These are phyloP conservation scores for Lentinula boryana DNA, from an alignment of 768 basidiomycete genomes.

Conservation along the genomic window DNA sequence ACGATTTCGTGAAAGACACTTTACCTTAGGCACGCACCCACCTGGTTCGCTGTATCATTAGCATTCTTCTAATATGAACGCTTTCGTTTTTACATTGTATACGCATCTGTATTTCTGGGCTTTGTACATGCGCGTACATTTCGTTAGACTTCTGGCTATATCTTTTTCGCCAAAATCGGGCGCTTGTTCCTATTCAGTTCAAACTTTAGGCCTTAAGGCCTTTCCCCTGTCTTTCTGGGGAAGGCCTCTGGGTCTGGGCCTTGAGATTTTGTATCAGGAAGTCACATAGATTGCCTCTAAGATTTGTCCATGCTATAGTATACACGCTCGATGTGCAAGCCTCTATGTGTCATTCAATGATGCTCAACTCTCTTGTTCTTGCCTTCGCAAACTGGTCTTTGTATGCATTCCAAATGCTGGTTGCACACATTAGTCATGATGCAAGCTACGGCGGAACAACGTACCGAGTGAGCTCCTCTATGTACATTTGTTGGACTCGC, in stretches of 20 bases:
- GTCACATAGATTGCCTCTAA: too few species aligned
- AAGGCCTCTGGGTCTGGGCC: too few species aligned
- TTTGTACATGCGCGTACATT: not conserved
- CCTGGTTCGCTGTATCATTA: not conserved
- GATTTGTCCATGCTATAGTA: too few species aligned
- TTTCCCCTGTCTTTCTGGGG: too few species aligned
- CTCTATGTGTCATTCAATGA: conserved; percentile 50
- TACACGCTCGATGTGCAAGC: not conserved
- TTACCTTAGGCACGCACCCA: not conserved
- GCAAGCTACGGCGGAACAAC: not conserved
- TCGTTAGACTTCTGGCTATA: too few species aligned
- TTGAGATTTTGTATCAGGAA: too few species aligned
- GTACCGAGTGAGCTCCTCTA: conserved; percentile 81
- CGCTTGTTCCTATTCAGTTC: too few species aligned
- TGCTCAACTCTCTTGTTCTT: conserved; percentile 68
- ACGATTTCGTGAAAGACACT: not conserved
- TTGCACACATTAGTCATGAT: not conserved
- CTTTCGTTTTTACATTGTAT: not conserved
- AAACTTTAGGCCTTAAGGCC: too few species aligned
- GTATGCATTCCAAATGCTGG: conserved; percentile 93
- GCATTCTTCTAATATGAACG: not conserved
- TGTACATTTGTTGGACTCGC: conserved; percentile 78
- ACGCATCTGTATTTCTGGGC: not conserved
- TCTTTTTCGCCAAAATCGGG: too few species aligned
- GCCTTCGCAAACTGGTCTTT: conserved; percentile 91